phyloP scores from a whole-genome alignment of 2,329 filamentous ascomycete species.

The Colletotrichum liaoningense region DNA sequence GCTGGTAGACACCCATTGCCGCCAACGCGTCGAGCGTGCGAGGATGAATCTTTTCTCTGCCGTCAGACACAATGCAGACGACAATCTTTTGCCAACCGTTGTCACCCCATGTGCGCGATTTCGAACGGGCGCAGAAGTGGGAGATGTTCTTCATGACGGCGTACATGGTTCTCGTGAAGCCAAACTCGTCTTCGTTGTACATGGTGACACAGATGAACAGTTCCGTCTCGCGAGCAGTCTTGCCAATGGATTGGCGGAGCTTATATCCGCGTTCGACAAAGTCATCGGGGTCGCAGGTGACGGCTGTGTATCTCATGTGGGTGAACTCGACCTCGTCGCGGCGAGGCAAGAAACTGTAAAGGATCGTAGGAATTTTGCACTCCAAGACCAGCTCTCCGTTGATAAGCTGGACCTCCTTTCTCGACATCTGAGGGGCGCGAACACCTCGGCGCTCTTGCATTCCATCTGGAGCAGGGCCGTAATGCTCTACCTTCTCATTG shows the following conservation, averaged over 20 bases:
- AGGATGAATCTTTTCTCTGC: conserved; percentile 89
- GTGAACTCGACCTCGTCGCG: conserved; percentile 97
- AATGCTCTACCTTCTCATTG: conserved; percentile 77
- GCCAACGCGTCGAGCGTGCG: conserved; percentile 93
- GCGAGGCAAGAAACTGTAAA: conserved; percentile 95
- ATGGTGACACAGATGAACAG: conserved; percentile 97
- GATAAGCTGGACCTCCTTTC: conserved; percentile 94
- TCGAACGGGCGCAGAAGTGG: conserved; percentile 92
- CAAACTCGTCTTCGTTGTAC: conserved; percentile 98
- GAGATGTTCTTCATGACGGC: conserved; percentile 98
- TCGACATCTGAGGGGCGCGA: conserved; percentile 86
- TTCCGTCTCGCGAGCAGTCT: conserved; percentile 88
- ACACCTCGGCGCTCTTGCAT: conserved; percentile 90
- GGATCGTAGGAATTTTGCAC: conserved; percentile 98
- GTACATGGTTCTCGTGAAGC: conserved; percentile 98
- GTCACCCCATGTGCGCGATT: conserved; percentile 96
- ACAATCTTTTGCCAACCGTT: conserved; percentile 99
- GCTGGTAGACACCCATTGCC: conserved; percentile 97
- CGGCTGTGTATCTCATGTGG: conserved; percentile 98
- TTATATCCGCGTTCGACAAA: conserved; percentile 92
- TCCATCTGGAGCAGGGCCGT: conserved; percentile 87
- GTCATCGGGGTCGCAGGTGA: conserved; percentile 97
- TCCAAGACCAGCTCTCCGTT: conserved; percentile 98
- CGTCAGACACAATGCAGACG: conserved; percentile 95
- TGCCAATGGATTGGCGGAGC: conserved; percentile 89